Evolutionary conservation across 768 basidiomycete genomes (phyloP).

Genomic region (Hemileccinum rubropunctum): DNA sequence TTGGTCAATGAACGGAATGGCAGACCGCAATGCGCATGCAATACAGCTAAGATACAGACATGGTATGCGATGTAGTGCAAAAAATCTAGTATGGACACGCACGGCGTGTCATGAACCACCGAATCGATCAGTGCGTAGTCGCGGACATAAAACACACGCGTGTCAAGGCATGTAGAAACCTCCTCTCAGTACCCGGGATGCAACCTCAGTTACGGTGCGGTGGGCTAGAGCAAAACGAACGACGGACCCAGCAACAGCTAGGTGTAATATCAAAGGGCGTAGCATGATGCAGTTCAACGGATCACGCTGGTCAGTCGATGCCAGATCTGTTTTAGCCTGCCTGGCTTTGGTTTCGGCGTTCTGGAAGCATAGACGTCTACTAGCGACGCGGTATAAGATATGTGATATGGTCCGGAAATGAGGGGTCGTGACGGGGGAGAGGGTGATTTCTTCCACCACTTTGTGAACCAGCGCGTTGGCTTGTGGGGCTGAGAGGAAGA

Average conservation of each 20-base stretch:
- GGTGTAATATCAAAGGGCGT: background rate
- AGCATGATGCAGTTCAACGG: conserved; percentile 12
- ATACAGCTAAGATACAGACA: conserved; percentile 19
- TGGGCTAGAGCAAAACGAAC: background rate
- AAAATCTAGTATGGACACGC: conserved; percentile 21
- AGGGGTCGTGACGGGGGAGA: conserved; percentile 22
- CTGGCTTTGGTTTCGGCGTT: conserved; percentile 14
- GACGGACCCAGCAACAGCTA: background rate
- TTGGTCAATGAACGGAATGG: conserved; percentile 10
- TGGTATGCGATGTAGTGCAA: conserved; percentile 9
- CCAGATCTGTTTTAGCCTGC: conserved; percentile 31
- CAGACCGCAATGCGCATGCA: conserved; percentile 8
- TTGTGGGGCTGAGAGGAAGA: conserved; percentile 9
- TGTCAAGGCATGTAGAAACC: background rate
- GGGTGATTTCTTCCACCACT: conserved; percentile 25
- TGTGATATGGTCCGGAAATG: conserved; percentile 32
- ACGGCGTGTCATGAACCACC: conserved; percentile 20
- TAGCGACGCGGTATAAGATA: conserved; percentile 32
- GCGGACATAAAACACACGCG: conserved; percentile 16
- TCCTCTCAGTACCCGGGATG: background rate
- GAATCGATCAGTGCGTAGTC: conserved; percentile 19
- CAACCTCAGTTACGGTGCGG: background rate
- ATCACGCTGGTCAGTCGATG: conserved; percentile 19
- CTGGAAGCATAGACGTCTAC: conserved; percentile 22
- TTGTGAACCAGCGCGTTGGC: conserved; percentile 23